These are phyloP conservation scores for Alternaria angustiovoidea DNA, from an alignment of 2,329 filamentous ascomycete species.

Conservation along the genomic window DNA sequence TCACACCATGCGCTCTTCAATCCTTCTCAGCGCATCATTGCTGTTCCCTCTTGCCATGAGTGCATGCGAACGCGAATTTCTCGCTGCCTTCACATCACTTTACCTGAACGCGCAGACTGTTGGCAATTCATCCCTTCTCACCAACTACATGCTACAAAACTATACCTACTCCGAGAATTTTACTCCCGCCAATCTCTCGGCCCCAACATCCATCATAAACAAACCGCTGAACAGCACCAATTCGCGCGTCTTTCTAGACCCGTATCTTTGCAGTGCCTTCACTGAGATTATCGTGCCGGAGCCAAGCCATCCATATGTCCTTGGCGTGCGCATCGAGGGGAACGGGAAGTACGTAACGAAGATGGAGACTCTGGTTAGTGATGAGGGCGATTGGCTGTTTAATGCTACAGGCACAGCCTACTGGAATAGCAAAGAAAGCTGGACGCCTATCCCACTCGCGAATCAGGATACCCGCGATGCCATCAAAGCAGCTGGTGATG, in stretches of 20 bases:
- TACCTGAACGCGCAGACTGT: conserved; percentile 28
- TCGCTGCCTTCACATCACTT: conserved; percentile 24
- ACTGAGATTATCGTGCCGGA: conserved; percentile 30
- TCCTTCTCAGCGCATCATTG: neutral
- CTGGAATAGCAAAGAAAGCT: conserved; percentile 25
- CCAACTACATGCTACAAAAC: conserved; percentile 17
- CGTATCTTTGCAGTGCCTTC: conserved; percentile 30
- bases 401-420: conserved; percentile 28
- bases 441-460: conserved; percentile 22
- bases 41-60: neutral
- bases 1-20: neutral
- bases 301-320: conserved; percentile 29
- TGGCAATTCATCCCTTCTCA: conserved; percentile 20
- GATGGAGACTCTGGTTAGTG: conserved; percentile 32
- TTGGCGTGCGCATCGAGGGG: conserved; percentile 26
- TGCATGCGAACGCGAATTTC: conserved; percentile 13
- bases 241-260: conserved; percentile 29
- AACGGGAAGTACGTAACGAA: conserved; percentile 24
- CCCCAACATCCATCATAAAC: conserved; percentile 24
- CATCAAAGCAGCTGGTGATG: conserved; percentile 35
- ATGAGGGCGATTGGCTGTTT: conserved; percentile 36
- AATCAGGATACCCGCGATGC: conserved; percentile 22
- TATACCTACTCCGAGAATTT: conserved; percentile 36
- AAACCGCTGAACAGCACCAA: conserved; percentile 27
- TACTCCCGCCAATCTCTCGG: conserved; percentile 19